Evolutionary conservation across 2,329 filamentous ascomycete genomes (phyloP).

Genomic region (Byssothecium circinans): DNA sequence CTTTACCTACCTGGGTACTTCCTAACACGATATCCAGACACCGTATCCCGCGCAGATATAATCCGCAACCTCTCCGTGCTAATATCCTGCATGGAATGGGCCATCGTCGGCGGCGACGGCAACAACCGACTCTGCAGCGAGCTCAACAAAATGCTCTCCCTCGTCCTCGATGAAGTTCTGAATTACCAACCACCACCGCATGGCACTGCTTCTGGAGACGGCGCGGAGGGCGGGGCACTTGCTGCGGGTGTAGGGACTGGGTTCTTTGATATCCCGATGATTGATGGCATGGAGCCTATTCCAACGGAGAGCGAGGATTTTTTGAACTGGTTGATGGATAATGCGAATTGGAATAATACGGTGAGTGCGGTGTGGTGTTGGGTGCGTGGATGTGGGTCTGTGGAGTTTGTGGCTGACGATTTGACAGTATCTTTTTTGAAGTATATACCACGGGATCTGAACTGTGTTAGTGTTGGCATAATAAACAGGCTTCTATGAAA

Average conservation of each 20-base stretch:
- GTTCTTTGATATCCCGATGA: conserved; percentile 40
- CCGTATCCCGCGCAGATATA: conserved; percentile 37
- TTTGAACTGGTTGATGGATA: conserved; percentile 38
- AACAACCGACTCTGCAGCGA: conserved; percentile 41
- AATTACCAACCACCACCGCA: conserved; percentile 36
- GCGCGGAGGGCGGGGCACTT: conserved; percentile 4
- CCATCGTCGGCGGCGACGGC: conserved; percentile 37
- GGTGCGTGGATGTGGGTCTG: background rate
- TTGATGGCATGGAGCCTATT: conserved; percentile 42
- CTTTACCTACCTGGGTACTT: no score
- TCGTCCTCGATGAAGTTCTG: conserved; percentile 40
- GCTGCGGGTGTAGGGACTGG: conserved; percentile 19
- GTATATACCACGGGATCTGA: background rate
- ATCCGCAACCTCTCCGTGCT: conserved; percentile 42
- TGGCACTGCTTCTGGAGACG: conserved; percentile 13
- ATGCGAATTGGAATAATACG: conserved; percentile 41
- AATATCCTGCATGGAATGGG: conserved; percentile 40
- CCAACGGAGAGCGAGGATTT: conserved; percentile 41
- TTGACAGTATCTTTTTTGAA: background rate
- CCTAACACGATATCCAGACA: no score
- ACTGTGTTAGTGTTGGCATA: no score
- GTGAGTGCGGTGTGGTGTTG: conserved; percentile 10
- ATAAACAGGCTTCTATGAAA: no score
- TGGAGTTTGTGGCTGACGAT: background rate
- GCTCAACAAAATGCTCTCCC: conserved; percentile 40